Evolutionary conservation across 1,284 basidiomycete species (phyloP), one percentile per base, ranked within the genome.

Genomic region (Xerocomus nothofagi): DNA sequence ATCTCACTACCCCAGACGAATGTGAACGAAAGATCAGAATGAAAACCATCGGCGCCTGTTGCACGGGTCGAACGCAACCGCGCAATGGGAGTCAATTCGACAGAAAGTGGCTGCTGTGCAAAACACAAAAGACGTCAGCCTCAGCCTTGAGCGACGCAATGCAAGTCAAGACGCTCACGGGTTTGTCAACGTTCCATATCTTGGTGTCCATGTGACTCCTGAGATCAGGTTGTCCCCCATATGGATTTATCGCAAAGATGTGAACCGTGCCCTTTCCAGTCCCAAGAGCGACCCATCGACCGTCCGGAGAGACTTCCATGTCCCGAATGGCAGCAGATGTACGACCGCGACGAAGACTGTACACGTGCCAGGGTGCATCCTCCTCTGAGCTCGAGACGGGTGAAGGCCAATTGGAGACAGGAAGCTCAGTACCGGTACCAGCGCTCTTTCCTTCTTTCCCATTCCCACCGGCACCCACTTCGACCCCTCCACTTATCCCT

Each of bases 191-290:
- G 57, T 91, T 88, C 61, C 72, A 63, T 0, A 88, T 80, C 60
- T 70, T 73, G 3, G 77, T 76, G 30, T 78, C 73, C 31, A 84
- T 62, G 70, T 92, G 88, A 49, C 84, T 86, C n/a, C 65, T 61
- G 8, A 79, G 70, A 62, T 88, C 81, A 0, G 86, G 74, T 44
- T 73, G 74, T 3, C 91, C 89, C 1, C 89, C 90, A 48, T 82
- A 82, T 0, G 89, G 88, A 60, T 88, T 86, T 18, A 86, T 73
- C 9, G 87, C 80, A 63, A 90, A 93, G 0, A 93, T 69, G 69
- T 94, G 88, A 34, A 84, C 64, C 0, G 80, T 86, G 39, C 84
- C 66, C 57, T 83, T 82, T 59, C 73, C 62, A 41, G 81, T 91
- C 2, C 79, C 80, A 27, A 93, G 70, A 0, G 82, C 87, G 6